Conservation (phyloP, 208 protist genomes). For the Perkinsela sp. region DNA sequence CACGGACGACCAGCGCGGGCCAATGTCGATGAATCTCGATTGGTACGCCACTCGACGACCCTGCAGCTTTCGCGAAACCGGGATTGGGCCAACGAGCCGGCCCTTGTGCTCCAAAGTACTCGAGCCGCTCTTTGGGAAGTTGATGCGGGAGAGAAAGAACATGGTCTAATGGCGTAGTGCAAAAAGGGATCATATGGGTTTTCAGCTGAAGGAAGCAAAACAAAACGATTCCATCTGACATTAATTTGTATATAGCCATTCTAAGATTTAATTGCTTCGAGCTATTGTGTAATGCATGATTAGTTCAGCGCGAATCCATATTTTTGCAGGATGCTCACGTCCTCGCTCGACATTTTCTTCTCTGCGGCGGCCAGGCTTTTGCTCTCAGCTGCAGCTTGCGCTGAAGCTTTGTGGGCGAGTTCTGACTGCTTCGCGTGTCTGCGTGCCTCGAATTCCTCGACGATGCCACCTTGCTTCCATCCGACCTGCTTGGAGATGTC, state of each 20-base stretch:
- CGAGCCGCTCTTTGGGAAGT: neutral
- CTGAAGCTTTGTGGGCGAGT: conserved; percentile 28
- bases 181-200: neutral
- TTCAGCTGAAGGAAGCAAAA: too few relatives aligned
- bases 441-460: conserved; percentile 34
- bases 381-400: conserved; percentile 26
- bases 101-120: neutral
- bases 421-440: conserved; percentile 27
- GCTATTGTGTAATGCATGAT: too few relatives aligned
- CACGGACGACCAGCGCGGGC: neutral
- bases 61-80: neutral
- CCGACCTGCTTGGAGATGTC: conserved; percentile 58
- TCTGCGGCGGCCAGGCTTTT: conserved; percentile 28
- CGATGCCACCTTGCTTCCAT: conserved; percentile 53
- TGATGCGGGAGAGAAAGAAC: neutral
- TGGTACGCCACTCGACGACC: neutral
- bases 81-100: neutral
- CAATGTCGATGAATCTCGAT: neutral
- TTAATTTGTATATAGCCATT: too few relatives aligned
- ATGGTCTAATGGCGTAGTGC: neutral
- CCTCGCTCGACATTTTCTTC: conserved; percentile 38
- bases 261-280: too few relatives aligned
- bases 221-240: too few relatives aligned
- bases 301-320: conserved; percentile 30
- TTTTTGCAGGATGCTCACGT: conserved; percentile 56